phyloP scores from a whole-genome alignment of 2,329 filamentous ascomycete species.

The Verticillium klebahnii region DNA sequence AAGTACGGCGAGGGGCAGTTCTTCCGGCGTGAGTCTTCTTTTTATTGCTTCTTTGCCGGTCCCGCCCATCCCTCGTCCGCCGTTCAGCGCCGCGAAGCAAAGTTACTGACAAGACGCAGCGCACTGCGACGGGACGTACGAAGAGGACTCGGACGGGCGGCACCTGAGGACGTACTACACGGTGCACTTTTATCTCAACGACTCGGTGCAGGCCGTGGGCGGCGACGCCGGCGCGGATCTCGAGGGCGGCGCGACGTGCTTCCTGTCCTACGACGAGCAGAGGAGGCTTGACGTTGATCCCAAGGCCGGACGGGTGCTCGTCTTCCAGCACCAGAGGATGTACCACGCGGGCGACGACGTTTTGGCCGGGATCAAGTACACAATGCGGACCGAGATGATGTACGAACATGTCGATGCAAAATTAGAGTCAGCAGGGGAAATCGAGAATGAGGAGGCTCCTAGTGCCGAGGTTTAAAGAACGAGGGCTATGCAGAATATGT shows the following conservation, averaged over 20 bases:
- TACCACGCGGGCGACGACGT: constrained; percentile 52
- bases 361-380: constrained; percentile 47
- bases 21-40: constrained; percentile 49
- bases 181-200: constrained; percentile 51
- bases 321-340: constrained; percentile 52
- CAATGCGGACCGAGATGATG: constrained; percentile 51
- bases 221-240: constrained; percentile 25
- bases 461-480: not conserved
- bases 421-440: not conserved
- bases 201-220: constrained; percentile 36
- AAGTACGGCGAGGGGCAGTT: constrained; percentile 69
- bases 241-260: constrained; percentile 51
- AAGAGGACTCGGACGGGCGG: constrained; percentile 37
- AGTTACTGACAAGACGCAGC: constrained; percentile 29
- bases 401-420: constrained; percentile 23
- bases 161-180: constrained; percentile 46
- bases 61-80: not conserved
- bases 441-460: not conserved
- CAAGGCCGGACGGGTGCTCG: constrained; percentile 51
- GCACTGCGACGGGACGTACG: constrained; percentile 65
- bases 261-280: constrained; percentile 38
- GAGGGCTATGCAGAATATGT: not conserved
- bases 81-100: not conserved
- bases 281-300: constrained; percentile 48
- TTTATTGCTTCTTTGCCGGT: not conserved